phyloP scores from a whole-genome alignment of 1,284 basidiomycete species.

The Sporisorium reilianum region DNA sequence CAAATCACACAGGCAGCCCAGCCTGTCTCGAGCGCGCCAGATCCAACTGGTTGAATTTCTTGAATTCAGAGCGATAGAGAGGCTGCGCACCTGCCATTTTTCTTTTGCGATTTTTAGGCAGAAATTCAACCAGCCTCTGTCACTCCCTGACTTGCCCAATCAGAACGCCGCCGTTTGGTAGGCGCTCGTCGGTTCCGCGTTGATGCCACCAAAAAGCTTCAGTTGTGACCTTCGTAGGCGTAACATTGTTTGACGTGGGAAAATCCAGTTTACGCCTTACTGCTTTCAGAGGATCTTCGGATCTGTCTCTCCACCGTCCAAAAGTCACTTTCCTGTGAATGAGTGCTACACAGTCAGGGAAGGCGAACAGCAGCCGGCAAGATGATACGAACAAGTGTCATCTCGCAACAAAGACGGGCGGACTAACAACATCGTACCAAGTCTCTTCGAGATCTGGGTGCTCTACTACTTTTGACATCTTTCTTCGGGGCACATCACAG shows the following conservation, averaged over 20 bases:
- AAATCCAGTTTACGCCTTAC: too few relatives aligned
- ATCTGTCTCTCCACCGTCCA: too few relatives aligned
- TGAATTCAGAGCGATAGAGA: not conserved
- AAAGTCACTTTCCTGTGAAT: too few relatives aligned
- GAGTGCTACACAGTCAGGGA: too few relatives aligned
- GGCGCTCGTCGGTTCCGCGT: constrained; percentile 28
- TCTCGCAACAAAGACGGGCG: not conserved
- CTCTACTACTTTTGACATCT: too few relatives aligned
- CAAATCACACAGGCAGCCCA: too few relatives aligned
- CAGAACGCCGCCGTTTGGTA: constrained; percentile 34
- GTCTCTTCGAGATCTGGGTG: constrained; percentile 2
- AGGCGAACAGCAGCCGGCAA: too few relatives aligned
- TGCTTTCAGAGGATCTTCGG: not conserved
- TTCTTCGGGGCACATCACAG: constrained; percentile 12
- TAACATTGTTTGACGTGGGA: too few relatives aligned
- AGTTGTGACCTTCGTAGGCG: not conserved
- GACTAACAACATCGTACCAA: not conserved
- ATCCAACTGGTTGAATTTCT: constrained; percentile 9
- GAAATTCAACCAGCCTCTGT: not conserved
- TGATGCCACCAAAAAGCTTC: too few relatives aligned
- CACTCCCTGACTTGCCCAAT: constrained; percentile 21
- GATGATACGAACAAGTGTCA: not conserved
- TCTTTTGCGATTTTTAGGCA: constrained; percentile 12
- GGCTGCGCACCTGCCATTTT: constrained; percentile 25
- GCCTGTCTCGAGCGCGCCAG: constrained; percentile 12